Evolutionary conservation across 2,329 filamentous ascomycete genomes (phyloP).

Genomic region (Sporothrix mexicana): DNA sequence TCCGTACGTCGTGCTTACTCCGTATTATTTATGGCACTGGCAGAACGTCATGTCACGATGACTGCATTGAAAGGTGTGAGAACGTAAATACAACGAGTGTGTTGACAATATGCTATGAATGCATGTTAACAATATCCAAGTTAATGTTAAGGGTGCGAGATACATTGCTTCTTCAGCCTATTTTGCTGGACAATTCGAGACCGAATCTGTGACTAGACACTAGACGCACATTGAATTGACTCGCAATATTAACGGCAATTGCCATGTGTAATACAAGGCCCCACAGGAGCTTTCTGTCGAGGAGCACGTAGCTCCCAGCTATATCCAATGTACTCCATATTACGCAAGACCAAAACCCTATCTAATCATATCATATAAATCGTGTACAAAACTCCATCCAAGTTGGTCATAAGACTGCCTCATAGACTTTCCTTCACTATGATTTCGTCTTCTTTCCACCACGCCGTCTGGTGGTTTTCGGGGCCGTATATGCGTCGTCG

Average conservation of each 20-base stretch:
- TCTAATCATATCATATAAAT: neutral
- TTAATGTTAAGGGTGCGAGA: too few species aligned
- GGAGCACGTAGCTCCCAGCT: neutral
- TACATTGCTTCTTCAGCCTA: too few species aligned
- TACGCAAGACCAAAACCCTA: neutral
- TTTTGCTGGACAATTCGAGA: too few species aligned
- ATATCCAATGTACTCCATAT: neutral
- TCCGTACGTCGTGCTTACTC: too few species aligned
- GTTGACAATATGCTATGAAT: too few species aligned
- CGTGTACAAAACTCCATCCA: neutral
- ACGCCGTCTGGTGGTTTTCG: conserved; percentile 21
- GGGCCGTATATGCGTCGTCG: neutral
- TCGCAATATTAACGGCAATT: too few species aligned
- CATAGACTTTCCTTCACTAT: neutral
- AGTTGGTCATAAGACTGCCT: neutral
- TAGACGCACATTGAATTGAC: too few species aligned
- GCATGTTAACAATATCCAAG: too few species aligned
- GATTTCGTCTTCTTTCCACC: conserved; percentile 34
- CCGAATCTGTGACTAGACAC: too few species aligned
- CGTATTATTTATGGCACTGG: neutral
- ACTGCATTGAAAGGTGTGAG: neutral
- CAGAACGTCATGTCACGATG: neutral
- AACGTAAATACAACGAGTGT: too few species aligned
- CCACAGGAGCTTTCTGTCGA: neutral
- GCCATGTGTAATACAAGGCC: too few species aligned